Evolutionary conservation across 257 asterid species (phyloP), one percentile per base, ranked within the genome.

Genomic region (Anisodus acutangulus): DNA sequence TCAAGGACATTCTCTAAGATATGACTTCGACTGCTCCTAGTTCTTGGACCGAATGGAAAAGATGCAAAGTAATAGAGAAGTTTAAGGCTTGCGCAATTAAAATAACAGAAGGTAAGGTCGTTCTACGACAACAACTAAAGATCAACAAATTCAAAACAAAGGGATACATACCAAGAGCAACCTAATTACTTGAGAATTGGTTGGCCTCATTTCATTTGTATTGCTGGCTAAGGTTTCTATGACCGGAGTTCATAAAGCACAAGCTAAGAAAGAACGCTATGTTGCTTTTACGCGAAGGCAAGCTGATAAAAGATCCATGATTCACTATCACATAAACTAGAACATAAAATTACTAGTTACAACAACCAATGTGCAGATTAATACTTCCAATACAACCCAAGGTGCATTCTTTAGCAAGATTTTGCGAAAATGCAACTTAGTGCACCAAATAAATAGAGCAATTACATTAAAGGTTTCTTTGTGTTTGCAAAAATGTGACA

Each of bases 371-470:
- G 62, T 1, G 81, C 60, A 72, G 59, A 72, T 3, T 47, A 45
- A 49, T 31, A 31, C 10, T 72, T 72, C 19, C 62, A 62, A 12
- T 49, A 22, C 22, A 74, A n/a, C 5, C 59, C 11, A 47, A 49
- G 60, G 17, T 19, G 37, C 19, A 74, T 47, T 47, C 80, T 74
- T n/a, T 72, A 19, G 37, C 16, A 19, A 47, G 60, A 6, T 72
- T 72, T 19, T 47, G 80, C n/a, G 19, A 47, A 49, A 74, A 9
- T 31, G 79, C 0, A 71, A 45, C n/a, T 72, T 47, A n/a, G 4
- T 19, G 80, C 80, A 74, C 81, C 6, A 51, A 72, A 74, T 6
- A 74, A 74, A 74, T 72, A 17, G 60, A 74, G 35, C 81, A 49
- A 22, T 26, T 13, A 13, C 81, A 22, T 51, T 0, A 26, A 22